Percentiles rank a stretch among this genome's conserved stretches.
Evolutionary conservation across 768 basidiomycete genomes (phyloP).

Genomic region (Rhodotorula kratochvilovae): DNA sequence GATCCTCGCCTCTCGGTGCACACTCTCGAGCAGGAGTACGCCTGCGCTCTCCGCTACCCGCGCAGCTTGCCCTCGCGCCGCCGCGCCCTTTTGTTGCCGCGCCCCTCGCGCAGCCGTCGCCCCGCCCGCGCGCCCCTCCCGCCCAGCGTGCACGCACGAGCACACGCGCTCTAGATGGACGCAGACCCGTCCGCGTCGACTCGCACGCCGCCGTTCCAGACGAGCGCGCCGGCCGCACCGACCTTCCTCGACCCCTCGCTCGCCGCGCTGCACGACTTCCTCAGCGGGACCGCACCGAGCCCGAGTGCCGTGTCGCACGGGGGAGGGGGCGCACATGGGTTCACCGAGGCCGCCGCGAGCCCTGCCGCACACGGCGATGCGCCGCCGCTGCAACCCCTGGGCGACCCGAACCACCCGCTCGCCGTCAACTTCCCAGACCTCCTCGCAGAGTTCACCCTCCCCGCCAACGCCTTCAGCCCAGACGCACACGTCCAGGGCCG

Average conservation of each 20-base stretch:
- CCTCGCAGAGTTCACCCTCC: conserved; percentile 26
- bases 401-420: too few species aligned
- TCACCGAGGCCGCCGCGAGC: neutral
- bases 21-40: too few species aligned
- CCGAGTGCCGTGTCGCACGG: neutral
- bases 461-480: neutral
- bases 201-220: neutral
- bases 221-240: neutral
- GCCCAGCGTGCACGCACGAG: too few species aligned
- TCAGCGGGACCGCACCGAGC: neutral
- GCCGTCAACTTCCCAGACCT: conserved; percentile 14
- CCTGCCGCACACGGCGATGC: neutral
- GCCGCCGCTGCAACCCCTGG: too few species aligned
- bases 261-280: neutral
- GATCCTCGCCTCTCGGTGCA: too few species aligned
- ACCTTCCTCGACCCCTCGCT: neutral
- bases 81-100: too few species aligned
- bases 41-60: too few species aligned
- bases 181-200: neutral
- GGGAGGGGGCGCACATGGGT: neutral
- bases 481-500: neutral
- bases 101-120: too few species aligned
- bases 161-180: neutral
- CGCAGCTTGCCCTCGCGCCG: too few species aligned
- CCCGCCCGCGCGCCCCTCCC: too few species aligned